phyloP scores from a whole-genome alignment of 2,329 filamentous ascomycete genomes.

The Cadophora luteo-olivacea region DNA sequence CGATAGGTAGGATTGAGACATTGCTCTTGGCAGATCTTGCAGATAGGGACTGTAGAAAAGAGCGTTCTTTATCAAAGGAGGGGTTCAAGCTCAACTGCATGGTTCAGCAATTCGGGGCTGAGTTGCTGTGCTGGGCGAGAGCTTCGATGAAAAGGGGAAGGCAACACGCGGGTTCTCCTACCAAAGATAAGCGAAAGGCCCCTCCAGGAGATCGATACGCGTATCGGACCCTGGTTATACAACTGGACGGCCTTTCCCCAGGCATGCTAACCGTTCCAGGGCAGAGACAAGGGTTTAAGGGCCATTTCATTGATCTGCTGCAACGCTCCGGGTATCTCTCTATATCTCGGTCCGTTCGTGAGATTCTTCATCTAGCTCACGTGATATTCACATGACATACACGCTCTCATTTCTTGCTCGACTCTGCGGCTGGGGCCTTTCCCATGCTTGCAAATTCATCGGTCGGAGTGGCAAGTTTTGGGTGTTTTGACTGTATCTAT shows the following conservation, averaged over 20 bases:
- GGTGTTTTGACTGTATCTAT: constrained; percentile 14
- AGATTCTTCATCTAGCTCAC: not conserved
- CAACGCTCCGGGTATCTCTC: constrained; percentile 13
- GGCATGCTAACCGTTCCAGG: not conserved
- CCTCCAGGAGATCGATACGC: not conserved
- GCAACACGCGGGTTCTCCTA: not conserved
- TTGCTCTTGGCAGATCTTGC: too few relatives aligned
- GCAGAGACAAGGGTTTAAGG: not conserved
- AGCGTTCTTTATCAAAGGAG: not conserved
- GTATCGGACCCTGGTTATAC: not conserved
- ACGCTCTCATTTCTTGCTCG: constrained; percentile 10
- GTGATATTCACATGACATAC: not conserved
- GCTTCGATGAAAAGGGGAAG: not conserved
- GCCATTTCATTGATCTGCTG: not conserved
- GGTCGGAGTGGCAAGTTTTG: constrained; percentile 11
- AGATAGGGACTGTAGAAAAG: not conserved
- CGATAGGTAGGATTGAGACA: not conserved
- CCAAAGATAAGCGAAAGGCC: not conserved
- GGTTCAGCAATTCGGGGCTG: not conserved
- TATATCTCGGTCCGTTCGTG: not conserved
- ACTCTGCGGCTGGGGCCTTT: constrained; percentile 3
- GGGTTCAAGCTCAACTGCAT: not conserved
- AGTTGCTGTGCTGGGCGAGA: not conserved
- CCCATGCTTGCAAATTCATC: constrained; percentile 16
- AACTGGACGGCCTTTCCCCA: not conserved